A percentile compares a stretch with the other conserved stretches of the same genome.
Evolutionary conservation across 2,329 filamentous ascomycete genomes (phyloP).

Genomic region (Dendryphion nanum): DNA sequence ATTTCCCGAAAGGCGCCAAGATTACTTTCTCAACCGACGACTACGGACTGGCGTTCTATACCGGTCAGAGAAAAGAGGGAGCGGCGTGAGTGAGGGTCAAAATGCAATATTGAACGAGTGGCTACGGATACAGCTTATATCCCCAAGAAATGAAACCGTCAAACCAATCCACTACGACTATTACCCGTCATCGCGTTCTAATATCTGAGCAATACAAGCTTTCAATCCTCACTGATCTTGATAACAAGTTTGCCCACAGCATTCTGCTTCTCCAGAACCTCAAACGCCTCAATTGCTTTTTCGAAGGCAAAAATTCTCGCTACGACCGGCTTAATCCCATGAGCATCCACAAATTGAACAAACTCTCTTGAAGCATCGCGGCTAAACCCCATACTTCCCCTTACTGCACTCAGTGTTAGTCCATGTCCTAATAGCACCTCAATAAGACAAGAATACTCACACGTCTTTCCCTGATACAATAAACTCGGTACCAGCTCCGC

Average conservation of each 20-base stretch:
- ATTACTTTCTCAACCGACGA: slow-evolving; percentile 65
- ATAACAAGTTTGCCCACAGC: slow-evolving; percentile 14
- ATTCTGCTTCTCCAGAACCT: slow-evolving; percentile 9
- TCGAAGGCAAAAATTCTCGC: slow-evolving; percentile 17
- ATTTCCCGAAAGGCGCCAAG: slow-evolving; percentile 64
- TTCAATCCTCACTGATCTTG: slow-evolving; percentile 10
- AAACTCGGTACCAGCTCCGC: slow-evolving; percentile 2
- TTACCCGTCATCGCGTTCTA: too few relatives aligned
- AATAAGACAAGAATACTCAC: slow-evolving; percentile 5
- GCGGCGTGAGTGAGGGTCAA: slow-evolving; percentile 11
- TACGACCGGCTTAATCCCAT: slow-evolving; percentile 19
- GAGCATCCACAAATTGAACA: slow-evolving; percentile 14
- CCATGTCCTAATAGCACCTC: too few relatives aligned
- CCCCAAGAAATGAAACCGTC: background rate
- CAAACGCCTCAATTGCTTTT: slow-evolving; percentile 9
- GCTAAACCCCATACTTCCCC: slow-evolving; percentile 17
- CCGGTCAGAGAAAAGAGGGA: slow-evolving; percentile 38
- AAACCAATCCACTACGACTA: too few relatives aligned
- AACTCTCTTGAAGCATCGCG: slow-evolving; percentile 17
- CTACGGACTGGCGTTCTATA: slow-evolving; percentile 62
- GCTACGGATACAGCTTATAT: background rate
- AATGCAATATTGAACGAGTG: background rate
- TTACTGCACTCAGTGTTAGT: slow-evolving; percentile 10
- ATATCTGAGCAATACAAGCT: background rate
- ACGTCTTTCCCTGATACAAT: slow-evolving; percentile 3